A percentile compares a stretch with the other conserved stretches of the same genome.
These are phyloP conservation scores for Citrus inodora DNA, from an alignment of 345 rosid genomes.

Conservation along the genomic window DNA sequence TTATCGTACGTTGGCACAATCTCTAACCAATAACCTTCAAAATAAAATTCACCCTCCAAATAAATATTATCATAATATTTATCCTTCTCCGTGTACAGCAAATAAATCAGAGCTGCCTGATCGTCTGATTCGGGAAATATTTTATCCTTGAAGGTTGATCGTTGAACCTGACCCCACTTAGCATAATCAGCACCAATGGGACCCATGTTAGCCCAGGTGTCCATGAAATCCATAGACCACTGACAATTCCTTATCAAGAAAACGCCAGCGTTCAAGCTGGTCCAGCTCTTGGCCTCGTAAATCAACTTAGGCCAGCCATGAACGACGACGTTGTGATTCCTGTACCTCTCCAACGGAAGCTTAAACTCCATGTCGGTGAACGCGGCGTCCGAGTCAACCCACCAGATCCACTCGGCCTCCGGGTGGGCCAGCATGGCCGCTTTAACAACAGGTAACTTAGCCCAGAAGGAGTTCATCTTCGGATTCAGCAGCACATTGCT, in stretches of 20 bases:
- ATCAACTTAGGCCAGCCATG: constrained; percentile 84
- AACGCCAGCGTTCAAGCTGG: constrained; percentile 83
- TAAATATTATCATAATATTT: constrained; percentile 56
- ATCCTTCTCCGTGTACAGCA: constrained; percentile 48
- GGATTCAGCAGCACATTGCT: constrained; percentile 75
- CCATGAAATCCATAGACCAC: constrained; percentile 94
- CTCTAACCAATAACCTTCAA: constrained; percentile 80
- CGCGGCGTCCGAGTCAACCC: constrained; percentile 96
- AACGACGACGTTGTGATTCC: constrained; percentile 69
- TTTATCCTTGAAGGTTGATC: constrained; percentile 75
- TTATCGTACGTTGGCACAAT: constrained; percentile 46
- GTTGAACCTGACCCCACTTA: constrained; percentile 69
- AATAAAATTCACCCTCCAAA: constrained; percentile 66
- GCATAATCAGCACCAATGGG: constrained; percentile 54
- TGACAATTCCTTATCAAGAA: constrained; percentile 86
- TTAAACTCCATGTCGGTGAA: constrained; percentile 93
- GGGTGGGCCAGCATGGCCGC: constrained; percentile 97
- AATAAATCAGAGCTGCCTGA: constrained; percentile 74
- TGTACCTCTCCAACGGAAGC: constrained; percentile 64
- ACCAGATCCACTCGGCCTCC: constrained; percentile 99
- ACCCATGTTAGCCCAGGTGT: constrained; percentile 73
- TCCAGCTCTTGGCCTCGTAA: constrained; percentile 69
- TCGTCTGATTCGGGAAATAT: constrained; percentile 84
- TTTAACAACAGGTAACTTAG: constrained; percentile 66
- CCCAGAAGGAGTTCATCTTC: constrained; percentile 78